Evolutionary conservation across 176 grass and related monocot species (phyloP), one percentile per base, ranked within the genome.

Genomic region (Zea luxurians): DNA sequence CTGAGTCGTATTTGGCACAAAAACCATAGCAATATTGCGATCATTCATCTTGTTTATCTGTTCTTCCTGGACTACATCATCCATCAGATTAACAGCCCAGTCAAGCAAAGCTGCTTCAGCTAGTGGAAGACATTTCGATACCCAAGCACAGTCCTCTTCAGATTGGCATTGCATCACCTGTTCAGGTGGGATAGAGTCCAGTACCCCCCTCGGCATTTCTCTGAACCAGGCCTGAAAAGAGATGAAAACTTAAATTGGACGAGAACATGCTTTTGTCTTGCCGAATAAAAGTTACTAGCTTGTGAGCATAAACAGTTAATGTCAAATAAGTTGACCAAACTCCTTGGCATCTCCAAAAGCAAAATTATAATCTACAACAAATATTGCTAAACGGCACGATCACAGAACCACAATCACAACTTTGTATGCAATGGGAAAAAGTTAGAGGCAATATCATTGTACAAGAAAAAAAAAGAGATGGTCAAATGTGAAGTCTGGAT

Each of bases 1-100:
- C 90, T 89, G 86, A 13, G 90, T 89, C 90, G 89, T 92, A 66
- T 89, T 92, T 59, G 90, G 90, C 66, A 86, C 90, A 53, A 92
- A 92, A 47, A 89, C 90, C 84, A 88, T 92, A 44, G 86, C 90
- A 46, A 92, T 68, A 72, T 92, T 92, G 55, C 90, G 90, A 69
- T 84, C 67, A 49, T 84, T 92, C 90, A 92, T 92, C 77, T 92
- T 92, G 68, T 92, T 92, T 37, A 76, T 80, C 49, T 81, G 80
- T 78, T 92, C 90, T 81, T 92, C 83, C 74, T 92, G 86, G 61
- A 89, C 90, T 59, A 92, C 83, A 81, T 92, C 90, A 45, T 80
- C 80, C 86, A 92, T 92, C 76, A 92, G 77, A 84, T 92, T 92
- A 40, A 92, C 79, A 34, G 86, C 86, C 90, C 90, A 92, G 46